phyloP scores from a whole-genome alignment of 495 filamentous ascomycete species.

The Letharia columbiana region DNA sequence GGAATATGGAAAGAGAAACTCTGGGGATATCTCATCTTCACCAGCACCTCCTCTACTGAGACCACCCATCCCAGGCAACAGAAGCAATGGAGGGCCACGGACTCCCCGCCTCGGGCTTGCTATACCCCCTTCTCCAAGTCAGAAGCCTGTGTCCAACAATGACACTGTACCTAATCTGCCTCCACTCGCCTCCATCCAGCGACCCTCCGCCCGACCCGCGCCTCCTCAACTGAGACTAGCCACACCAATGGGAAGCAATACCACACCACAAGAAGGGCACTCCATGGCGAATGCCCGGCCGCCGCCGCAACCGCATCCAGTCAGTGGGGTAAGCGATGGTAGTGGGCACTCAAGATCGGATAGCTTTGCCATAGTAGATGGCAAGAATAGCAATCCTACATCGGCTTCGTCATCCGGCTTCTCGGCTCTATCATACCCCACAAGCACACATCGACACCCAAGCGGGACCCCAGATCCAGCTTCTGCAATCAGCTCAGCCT shows the following conservation, averaged over 20 bases:
- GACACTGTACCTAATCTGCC: constrained; percentile 30
- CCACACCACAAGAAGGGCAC: constrained; percentile 54
- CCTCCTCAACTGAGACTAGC: constrained; percentile 69
- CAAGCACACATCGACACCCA: constrained; percentile 38
- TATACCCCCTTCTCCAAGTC: constrained; percentile 76
- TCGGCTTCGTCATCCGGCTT: constrained; percentile 79
- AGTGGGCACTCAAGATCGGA: constrained; percentile 68
- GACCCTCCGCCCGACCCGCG: constrained; percentile 42
- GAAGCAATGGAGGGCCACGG: constrained; percentile 51
- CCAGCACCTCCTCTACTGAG: constrained; percentile 72
- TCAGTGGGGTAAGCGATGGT: constrained; percentile 58
- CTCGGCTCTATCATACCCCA: constrained; percentile 35
- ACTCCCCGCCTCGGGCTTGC: constrained; percentile 76
- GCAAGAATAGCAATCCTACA: constrained; percentile 62
- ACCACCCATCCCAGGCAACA: constrained; percentile 66
- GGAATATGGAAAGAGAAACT: constrained; percentile 7
- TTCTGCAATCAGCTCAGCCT: constrained; percentile 76
- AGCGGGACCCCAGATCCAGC: constrained; percentile 72
- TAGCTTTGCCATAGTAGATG: constrained; percentile 65
- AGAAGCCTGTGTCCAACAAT: constrained; percentile 52
- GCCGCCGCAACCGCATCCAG: constrained; percentile 38
- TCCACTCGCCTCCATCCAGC: constrained; percentile 33
- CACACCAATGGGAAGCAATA: constrained; percentile 72
- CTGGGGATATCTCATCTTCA: constrained; percentile 25
- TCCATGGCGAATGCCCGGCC: constrained; percentile 42